phyloP scores from a whole-genome alignment of 371 early-diverging fungal genomes.

The Blyttiomyces sp. region DNA sequence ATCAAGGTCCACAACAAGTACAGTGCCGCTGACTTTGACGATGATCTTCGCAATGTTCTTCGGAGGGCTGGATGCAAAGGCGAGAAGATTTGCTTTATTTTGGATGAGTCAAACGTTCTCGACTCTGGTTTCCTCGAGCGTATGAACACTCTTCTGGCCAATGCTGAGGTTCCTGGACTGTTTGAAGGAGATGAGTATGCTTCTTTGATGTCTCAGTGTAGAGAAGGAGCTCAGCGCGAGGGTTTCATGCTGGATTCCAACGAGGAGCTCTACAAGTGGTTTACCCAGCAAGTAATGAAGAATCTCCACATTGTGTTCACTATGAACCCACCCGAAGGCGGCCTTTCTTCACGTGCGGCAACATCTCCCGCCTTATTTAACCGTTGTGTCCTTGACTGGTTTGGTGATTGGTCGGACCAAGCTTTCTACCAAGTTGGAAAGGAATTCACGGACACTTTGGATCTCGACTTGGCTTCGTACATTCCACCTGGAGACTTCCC shows the following conservation, averaged over 20 bases:
- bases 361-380: constrained; percentile 99
- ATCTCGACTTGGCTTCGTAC: constrained; percentile 78
- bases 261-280: constrained; percentile 97
- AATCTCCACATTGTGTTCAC: constrained; percentile 98
- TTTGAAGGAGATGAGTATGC: constrained; percentile 98
- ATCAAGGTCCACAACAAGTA: constrained; percentile 96
- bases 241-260: constrained; percentile 90
- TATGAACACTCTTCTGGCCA: constrained; percentile 98
- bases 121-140: constrained; percentile 96
- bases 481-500: constrained; percentile 63
- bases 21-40: constrained; percentile 95
- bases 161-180: constrained; percentile 97
- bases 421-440: constrained; percentile 97
- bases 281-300: constrained; percentile 91
- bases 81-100: constrained; percentile 96
- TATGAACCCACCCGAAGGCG: constrained; percentile 97
- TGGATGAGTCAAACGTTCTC: constrained; percentile 96
- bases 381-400: constrained; percentile 99
- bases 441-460: constrained; percentile 88
- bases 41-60: constrained; percentile 88
- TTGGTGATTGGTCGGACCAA: constrained; percentile 97
- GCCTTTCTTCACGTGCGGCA: constrained; percentile 89
- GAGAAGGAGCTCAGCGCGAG: constrained; percentile 91
- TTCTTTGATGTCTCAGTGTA: constrained; percentile 91
- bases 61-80: constrained; percentile 94